Evolutionary conservation across 192 early-diverging fungal genomes (phyloP).

Genomic region (Phycomyces nitens): DNA sequence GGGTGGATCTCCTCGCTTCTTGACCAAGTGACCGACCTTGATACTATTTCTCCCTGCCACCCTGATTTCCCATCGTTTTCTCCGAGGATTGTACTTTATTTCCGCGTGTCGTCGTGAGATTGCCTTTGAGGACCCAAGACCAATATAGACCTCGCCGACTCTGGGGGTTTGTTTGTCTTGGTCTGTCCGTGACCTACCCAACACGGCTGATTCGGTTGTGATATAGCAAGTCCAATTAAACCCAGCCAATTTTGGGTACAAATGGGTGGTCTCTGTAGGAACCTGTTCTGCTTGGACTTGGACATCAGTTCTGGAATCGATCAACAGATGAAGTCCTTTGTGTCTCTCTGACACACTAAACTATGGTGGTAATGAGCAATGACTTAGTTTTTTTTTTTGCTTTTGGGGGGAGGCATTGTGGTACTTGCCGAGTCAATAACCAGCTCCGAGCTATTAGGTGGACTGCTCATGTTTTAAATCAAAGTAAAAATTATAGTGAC

Average conservation of each 20-base stretch:
- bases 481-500: too few relatives aligned
- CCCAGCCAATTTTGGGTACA: conserved; percentile 28
- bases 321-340: conserved; percentile 13
- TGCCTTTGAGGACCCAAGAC: conserved; percentile 24
- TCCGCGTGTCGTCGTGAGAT: conserved; percentile 34
- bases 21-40: conserved; percentile 24
- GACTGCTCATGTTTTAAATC: too few relatives aligned
- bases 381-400: neutral
- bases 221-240: conserved; percentile 35
- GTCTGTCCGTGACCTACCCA: conserved; percentile 19
- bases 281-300: conserved; percentile 10
- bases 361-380: neutral
- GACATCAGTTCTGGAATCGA: conserved; percentile 3
- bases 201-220: conserved; percentile 6
- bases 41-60: conserved; percentile 32
- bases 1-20: conserved; percentile 16
- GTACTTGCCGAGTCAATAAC: too few relatives aligned
- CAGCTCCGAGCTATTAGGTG: too few relatives aligned
- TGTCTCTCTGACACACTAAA: conserved; percentile 5
- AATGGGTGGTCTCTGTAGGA: conserved; percentile 12
- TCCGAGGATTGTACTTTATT: conserved; percentile 17
- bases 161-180: neutral
- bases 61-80: conserved; percentile 24
- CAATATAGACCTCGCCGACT: conserved; percentile 12
- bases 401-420: too few relatives aligned